Evolutionary conservation across 2,329 filamentous ascomycete species (phyloP), one percentile per base, ranked within the genome.

Genomic region (Alternaria hordeiaustralica): DNA sequence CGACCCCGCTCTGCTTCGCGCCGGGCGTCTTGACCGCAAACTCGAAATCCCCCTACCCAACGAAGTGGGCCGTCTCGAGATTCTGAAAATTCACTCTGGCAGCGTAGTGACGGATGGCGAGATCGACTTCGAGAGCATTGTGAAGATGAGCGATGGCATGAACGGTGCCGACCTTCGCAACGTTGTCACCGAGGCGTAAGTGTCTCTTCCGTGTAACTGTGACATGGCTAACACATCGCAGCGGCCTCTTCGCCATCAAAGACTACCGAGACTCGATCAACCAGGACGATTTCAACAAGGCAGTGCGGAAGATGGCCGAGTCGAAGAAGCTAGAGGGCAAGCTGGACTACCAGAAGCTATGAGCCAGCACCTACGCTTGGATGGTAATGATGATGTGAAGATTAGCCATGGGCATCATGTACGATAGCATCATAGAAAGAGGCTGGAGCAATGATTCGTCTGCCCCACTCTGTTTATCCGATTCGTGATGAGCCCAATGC

Each of bases 281-380:
- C 83, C 96, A 99, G 81, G 96, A 99, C 76, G 96, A 99, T 79
- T 97, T 98, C 89, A 99, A 97, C 86, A 97, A 97, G 84, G 96
- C 96, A 5, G 96, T 99, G 58, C 90, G 96, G 71, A 99, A 99
- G 88, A 92, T 99, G 71, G 94, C 92, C 15, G 96, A 99, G 83
- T 87, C 93, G 66, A 99, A 99, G 92, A 99, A 99, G 84, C 84
- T 99, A 75, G 96, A 99, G 83, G 95, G 96, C 82, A 98, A 98
- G 85, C 87, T 98, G 54, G 95, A 98, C 82, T 98, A 97, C 84
- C 91, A 97, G 88, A 97, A 97, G 84, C 85, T 97, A 83, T 97
- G 67, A 50, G 33, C 33, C 13, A 36, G 18, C 21, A 21, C 30
- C 46, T 11, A n/a, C 8, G 46, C 8, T 21, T 12, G 56, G 53